These are phyloP conservation scores for Colletotrichum graminicola DNA, from an alignment of 2,329 filamentous ascomycete species.

Conservation along the genomic window DNA sequence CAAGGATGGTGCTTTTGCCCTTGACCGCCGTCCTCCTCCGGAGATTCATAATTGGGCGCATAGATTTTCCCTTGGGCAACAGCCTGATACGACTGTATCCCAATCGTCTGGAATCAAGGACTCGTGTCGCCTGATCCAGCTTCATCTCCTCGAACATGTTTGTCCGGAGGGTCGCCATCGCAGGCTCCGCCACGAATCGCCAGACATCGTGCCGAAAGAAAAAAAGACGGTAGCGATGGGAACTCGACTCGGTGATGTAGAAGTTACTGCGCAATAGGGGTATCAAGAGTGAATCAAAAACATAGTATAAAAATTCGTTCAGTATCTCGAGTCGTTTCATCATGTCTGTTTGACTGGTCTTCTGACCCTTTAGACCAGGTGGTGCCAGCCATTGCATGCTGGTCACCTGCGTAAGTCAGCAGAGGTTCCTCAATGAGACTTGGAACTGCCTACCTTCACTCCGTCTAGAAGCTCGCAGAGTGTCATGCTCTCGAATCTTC, in stretches of 20 bases:
- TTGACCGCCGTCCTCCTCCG: slow-evolving; percentile 70
- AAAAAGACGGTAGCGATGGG: slow-evolving; percentile 84
- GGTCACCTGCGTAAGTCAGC: slow-evolving; percentile 65
- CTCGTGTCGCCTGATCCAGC: slow-evolving; percentile 63
- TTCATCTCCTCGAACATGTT: slow-evolving; percentile 85
- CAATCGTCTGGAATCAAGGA: slow-evolving; percentile 73
- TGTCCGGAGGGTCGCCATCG: slow-evolving; percentile 74
- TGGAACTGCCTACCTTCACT: slow-evolving; percentile 71
- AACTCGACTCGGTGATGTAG: slow-evolving; percentile 91
- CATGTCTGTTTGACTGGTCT: slow-evolving; percentile 77
- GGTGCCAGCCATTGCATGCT: slow-evolving; percentile 80
- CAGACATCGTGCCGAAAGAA: slow-evolving; percentile 97
- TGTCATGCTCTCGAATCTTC: slow-evolving; percentile 84
- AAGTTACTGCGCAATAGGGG: slow-evolving; percentile 90
- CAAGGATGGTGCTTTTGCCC: slow-evolving; percentile 73
- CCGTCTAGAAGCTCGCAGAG: slow-evolving; percentile 83
- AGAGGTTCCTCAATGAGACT: neutral
- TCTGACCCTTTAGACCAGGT: slow-evolving; percentile 60
- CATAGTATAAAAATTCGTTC: slow-evolving; percentile 87
- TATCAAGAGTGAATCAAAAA: slow-evolving; percentile 92
- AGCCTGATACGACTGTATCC: slow-evolving; percentile 85
- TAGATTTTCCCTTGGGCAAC: slow-evolving; percentile 81
- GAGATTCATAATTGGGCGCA: slow-evolving; percentile 91
- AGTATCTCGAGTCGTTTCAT: slow-evolving; percentile 84
- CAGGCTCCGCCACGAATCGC: slow-evolving; percentile 80